These are phyloP conservation scores for Epichloe sibirici DNA, from an alignment of 2,329 filamentous ascomycete genomes.

Conservation along the genomic window DNA sequence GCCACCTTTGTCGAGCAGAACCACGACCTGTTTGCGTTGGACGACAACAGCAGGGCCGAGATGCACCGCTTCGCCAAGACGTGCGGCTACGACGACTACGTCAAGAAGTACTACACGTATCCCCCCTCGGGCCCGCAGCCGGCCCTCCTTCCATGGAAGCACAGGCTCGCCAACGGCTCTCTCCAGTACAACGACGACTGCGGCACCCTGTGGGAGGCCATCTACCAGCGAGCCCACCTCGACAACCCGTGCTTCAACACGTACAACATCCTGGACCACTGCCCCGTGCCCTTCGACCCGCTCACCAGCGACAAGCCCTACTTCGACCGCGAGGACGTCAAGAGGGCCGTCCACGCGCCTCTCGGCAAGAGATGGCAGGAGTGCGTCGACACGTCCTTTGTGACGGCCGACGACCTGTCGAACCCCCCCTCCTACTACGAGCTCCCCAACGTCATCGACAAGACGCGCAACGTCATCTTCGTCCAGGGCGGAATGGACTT, in stretches of 20 bases:
- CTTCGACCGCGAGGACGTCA: slow-evolving; percentile 60
- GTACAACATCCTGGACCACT: slow-evolving; percentile 62
- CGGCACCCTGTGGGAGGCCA: slow-evolving; percentile 40
- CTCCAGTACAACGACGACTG: slow-evolving; percentile 34
- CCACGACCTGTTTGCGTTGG: slow-evolving; percentile 48
- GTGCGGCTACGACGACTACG: slow-evolving; percentile 52
- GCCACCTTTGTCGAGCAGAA: slow-evolving; percentile 50
- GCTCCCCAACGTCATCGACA: slow-evolving; percentile 50
- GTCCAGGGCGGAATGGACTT: slow-evolving; percentile 61
- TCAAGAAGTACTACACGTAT: slow-evolving; percentile 51
- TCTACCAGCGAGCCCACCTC: slow-evolving; percentile 38
- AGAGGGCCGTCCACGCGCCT: slow-evolving; percentile 55
- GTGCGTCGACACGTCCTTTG: slow-evolving; percentile 8
- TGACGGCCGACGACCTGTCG: slow-evolving; percentile 12
- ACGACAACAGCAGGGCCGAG: slow-evolving; percentile 41
- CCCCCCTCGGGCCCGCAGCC: slow-evolving; percentile 54
- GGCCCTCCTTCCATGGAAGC: slow-evolving; percentile 29
- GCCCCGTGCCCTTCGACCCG: slow-evolving; percentile 57
- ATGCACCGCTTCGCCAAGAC: slow-evolving; percentile 38
- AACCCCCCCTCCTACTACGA: slow-evolving; percentile 44
- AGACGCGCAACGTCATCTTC: slow-evolving; percentile 45
- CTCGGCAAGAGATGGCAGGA: slow-evolving; percentile 15
- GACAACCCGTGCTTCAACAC: slow-evolving; percentile 71
- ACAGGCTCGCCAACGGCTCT: slow-evolving; percentile 15
- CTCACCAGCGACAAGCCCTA: slow-evolving; percentile 57